phyloP scores from a whole-genome alignment of 345 rosid species.

The Aquilaria yunnanensis region DNA sequence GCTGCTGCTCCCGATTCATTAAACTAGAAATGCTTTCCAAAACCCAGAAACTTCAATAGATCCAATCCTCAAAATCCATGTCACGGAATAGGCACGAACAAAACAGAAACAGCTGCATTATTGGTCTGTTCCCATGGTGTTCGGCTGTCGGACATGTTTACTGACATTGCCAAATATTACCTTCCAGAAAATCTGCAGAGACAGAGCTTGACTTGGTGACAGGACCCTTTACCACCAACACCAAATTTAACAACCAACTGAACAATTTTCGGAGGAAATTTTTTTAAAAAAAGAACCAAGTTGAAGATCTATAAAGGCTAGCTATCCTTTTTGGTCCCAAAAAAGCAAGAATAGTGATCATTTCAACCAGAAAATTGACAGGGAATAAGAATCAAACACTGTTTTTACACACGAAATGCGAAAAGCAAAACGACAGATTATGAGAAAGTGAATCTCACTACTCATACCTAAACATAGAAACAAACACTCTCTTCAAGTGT shows the following conservation, averaged over 20 bases:
- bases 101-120: conserved; percentile 22
- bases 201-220: conserved; percentile 32
- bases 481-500: conserved; percentile 19
- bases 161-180: conserved; percentile 27
- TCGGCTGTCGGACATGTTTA: conserved; percentile 28
- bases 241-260: conserved; percentile 27
- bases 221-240: conserved; percentile 22
- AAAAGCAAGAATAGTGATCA: conserved; percentile 16
- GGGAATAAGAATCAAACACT: conserved; percentile 12
- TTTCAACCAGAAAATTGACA: conserved; percentile 12
- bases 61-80: conserved; percentile 19
- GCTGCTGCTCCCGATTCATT: conserved; percentile 59
- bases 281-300: conserved; percentile 13
- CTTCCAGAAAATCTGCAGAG: conserved; percentile 19
- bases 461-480: conserved; percentile 13
- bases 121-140: conserved; percentile 38
- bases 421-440: conserved; percentile 12
- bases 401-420: conserved; percentile 9
- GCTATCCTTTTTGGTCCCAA: conserved; percentile 18
- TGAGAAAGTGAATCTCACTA: conserved; percentile 8
- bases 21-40: conserved; percentile 3
- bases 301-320: conserved; percentile 18
- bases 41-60: conserved; percentile 11
- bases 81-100: conserved; percentile 12
- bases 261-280: conserved; percentile 9